phyloP scores from a whole-genome alignment of 108 stramenopile genomes.

The Fistulifera pelliculosa region DNA sequence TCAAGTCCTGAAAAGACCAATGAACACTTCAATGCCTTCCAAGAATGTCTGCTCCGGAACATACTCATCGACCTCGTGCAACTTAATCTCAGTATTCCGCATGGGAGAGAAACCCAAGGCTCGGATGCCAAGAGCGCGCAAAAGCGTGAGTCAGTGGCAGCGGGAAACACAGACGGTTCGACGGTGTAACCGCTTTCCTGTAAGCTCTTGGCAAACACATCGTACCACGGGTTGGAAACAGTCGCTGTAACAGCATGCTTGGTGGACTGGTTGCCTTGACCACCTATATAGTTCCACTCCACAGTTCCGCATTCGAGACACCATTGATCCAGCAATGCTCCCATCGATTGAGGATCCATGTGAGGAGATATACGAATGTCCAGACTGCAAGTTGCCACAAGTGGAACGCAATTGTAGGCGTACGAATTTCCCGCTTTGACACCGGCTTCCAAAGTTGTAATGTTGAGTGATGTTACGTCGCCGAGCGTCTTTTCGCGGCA shows the following conservation, averaged over 20 bases:
- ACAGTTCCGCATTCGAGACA: conserved; percentile 77
- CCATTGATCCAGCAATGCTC: conserved; percentile 81
- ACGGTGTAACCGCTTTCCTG: conserved; percentile 46
- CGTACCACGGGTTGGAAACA: conserved; percentile 84
- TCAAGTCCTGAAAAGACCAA: conserved; percentile 59
- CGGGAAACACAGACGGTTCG: conserved; percentile 91
- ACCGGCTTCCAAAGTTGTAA: conserved; percentile 89
- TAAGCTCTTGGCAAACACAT: conserved; percentile 62
- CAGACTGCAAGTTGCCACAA: conserved; percentile 73
- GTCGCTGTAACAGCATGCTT: conserved; percentile 46
- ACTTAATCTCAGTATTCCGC: conserved; percentile 83
- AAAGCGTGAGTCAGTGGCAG: conserved; percentile 92
- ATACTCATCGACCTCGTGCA: conserved; percentile 97
- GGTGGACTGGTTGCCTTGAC: conserved; percentile 20
- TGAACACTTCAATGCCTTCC: conserved; percentile 88
- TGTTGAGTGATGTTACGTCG: conserved; percentile 92
- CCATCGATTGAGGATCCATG: conserved; percentile 71
- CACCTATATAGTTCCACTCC: conserved; percentile 62
- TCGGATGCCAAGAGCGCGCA: conserved; percentile 78
- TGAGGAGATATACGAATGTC: conserved; percentile 93
- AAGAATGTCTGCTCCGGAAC: conserved; percentile 76
- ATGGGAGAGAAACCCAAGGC: conserved; percentile 95
- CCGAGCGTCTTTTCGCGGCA: conserved; percentile 74
- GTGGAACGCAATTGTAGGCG: conserved; percentile 88
- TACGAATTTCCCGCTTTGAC: conserved; percentile 66